These are phyloP conservation scores for Chrysoporthe austroafricana DNA, from an alignment of 2,329 filamentous ascomycete species.

Conservation along the genomic window DNA sequence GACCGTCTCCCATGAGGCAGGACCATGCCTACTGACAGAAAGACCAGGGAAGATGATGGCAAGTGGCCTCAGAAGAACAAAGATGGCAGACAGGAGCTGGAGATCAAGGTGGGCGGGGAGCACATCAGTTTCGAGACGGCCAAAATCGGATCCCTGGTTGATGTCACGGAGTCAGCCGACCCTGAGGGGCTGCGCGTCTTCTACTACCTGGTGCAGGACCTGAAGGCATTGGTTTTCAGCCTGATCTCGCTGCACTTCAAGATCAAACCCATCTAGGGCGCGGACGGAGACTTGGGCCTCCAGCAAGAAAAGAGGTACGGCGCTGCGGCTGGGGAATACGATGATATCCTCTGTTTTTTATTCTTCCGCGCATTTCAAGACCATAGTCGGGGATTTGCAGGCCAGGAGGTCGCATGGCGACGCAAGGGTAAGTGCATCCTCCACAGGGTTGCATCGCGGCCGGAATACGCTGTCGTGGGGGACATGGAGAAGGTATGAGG, in stretches of 20 bases:
- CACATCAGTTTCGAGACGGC: slow-evolving; percentile 99
- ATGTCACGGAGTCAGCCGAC: slow-evolving; percentile 94
- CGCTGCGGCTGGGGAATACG: background rate
- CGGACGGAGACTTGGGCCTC: background rate
- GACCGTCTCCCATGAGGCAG: background rate
- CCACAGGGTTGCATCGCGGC: background rate
- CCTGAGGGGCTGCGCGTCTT: slow-evolving; percentile 96
- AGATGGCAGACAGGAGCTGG: slow-evolving; percentile 93
- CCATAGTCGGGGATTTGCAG: background rate
- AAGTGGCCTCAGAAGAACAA: slow-evolving; percentile 99
- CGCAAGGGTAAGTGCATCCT: background rate
- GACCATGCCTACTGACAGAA: slow-evolving; percentile 1
- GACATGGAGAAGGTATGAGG: background rate
- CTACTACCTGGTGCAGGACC: slow-evolving; percentile 96
- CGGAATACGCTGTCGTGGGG: background rate
- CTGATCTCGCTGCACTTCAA: slow-evolving; percentile 98
- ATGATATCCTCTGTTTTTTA: slow-evolving; percentile 25
- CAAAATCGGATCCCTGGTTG: slow-evolving; percentile 95
- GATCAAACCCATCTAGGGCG: slow-evolving; percentile 74
- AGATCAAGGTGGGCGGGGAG: slow-evolving; percentile 90
- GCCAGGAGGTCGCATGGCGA: background rate
- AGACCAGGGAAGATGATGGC: slow-evolving; percentile 84
- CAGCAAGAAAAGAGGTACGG: background rate
- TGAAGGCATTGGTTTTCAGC: slow-evolving; percentile 96
- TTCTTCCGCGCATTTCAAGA: slow-evolving; percentile 5